Percentiles rank a stretch among this genome's conserved stretches.
phyloP scores from a whole-genome alignment of 345 rosid species.

The Aquilaria sinensis region DNA sequence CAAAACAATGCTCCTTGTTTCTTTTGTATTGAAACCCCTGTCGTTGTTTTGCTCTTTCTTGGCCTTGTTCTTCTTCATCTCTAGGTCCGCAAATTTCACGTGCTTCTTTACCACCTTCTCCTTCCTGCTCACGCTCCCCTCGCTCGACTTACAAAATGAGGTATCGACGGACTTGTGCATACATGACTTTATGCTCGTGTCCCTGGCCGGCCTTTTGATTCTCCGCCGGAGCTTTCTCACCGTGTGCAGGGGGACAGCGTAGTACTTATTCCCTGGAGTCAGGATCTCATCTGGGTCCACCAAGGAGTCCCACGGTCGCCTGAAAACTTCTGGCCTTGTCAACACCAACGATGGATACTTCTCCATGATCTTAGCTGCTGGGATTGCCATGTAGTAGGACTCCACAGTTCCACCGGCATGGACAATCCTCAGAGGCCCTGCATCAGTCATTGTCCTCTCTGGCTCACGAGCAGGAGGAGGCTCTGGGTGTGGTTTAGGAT shows the following conservation, averaged over 20 bases:
- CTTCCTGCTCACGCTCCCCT: constrained; percentile 1
- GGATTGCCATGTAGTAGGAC: constrained; percentile 35
- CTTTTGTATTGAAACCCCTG: neutral
- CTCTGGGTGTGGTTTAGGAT: neutral
- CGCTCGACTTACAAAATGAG: constrained; percentile 10
- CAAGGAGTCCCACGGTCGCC: constrained; percentile 38
- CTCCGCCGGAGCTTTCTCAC: constrained; percentile 32
- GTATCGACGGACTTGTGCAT: neutral
- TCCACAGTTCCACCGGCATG: constrained; percentile 31
- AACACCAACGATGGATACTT: constrained; percentile 30
- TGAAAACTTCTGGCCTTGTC: constrained; percentile 44
- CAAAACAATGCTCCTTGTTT: neutral
- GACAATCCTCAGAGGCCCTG: constrained; percentile 26
- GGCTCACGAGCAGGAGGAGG: neutral
- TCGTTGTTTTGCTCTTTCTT: neutral
- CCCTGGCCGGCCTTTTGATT: constrained; percentile 11
- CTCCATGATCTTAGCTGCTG: constrained; percentile 32
- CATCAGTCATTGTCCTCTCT: neutral
- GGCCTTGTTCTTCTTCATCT: constrained; percentile 14
- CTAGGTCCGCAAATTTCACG: constrained; percentile 25
- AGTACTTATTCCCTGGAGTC: constrained; percentile 30
- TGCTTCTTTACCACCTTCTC: constrained; percentile 14
- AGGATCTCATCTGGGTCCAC: constrained; percentile 34
- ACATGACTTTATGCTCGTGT: neutral
- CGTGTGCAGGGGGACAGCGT: constrained; percentile 28